Base-by-base conservation (phyloP, 441 rosid species). In the Raphanus hybrid region DNA sequence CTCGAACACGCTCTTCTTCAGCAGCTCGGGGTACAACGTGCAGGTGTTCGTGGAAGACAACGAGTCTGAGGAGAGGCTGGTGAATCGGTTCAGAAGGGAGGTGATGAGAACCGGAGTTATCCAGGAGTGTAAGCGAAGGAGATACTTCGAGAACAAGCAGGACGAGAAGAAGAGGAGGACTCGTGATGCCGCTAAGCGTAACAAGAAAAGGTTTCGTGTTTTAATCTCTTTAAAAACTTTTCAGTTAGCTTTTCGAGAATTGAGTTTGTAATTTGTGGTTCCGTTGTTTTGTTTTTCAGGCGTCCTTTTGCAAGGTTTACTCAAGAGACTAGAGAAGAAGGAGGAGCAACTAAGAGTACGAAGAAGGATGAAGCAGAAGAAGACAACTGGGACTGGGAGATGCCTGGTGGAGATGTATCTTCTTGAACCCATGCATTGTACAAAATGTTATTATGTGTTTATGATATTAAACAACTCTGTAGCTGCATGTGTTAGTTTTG, bases 101-200 rank as follows among this genome's bases (percentile, higher is more conserved):
- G 98, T 92, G 16, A 80, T 91, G 90, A 88, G 81, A 85, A 92
- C 97, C 1, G 98, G 98, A 6, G 83, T 91, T 6, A 88, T 94
- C 57, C 98, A 87, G 80, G 97, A 91, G 84, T 84, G 91, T 62
- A 89, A 87, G 80, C 72, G 97, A 8, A 86, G 97, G 84, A 86
- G 86, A 78, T 89, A 70, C 85, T 78, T 74, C 61, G 98, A 94
- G 91, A 90, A 87, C 78, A 83, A 82, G 48, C 93, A 89, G 64
- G 98, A 94, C 1, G 89, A 89, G 92, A 86, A 84, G 90, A 92
- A 92, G 78, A 82, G 98, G 1, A 92, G 83, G 87, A 12, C 83
- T 15, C 92, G 94, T n/a, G 96, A 94, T 64, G 98, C 96, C 27
- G 96, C 97, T 62, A 93, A 86, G 92, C 93, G 96, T 62, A 90